Evolutionary conservation across 2,329 filamentous ascomycete genomes (phyloP), one percentile per base, ranked within the genome.

Genomic region (Talaromyces sp.): DNA sequence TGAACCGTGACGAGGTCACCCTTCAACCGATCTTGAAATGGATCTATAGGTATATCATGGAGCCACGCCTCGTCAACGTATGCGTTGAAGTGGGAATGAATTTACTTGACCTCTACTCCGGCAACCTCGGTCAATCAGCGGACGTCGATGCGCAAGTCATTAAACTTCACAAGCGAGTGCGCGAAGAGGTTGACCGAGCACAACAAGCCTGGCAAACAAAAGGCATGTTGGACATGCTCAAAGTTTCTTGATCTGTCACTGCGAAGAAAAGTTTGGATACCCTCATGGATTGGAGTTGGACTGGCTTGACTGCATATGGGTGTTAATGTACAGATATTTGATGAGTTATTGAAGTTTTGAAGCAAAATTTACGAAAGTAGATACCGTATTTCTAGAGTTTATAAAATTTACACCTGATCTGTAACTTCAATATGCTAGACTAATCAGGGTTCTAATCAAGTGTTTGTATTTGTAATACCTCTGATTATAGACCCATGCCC

Each of bases 211-310:
- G 86, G 69, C 87, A 90, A 77, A 93, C 91, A 11, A 85, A 85
- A 67, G 95, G 93, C 1, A 97, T 98, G 93, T 78, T 98, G 67
- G 91, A 93, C 69, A 89, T 90, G 80, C 76, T 90, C 66, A 85
- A 74, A 50, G 62, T 57, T 48, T 57, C 61, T 37, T 63, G 50
- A 58, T 35, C 7, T 60, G n/a, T 48, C 39, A 25, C 54, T 40
- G 35, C 46, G 50, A 50, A 55, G 46, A 54, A 55, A 61, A 61
- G 59, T 61, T 57, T 63, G 62, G 62, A 63, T 63, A 60, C 62
- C 62, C 62, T 57, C 62, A 60, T 63, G 58, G 50, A 56, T 39
- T 40, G 61, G 61, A 63, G 56, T 63, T 59, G 39, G 54, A 63
- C 39, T 59, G 48, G 55, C 46, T 39, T 58, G 40, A 40, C 28